Conservation (phyloP, 2,329 filamentous ascomycete species). For the Neurospora sp. region DNA sequence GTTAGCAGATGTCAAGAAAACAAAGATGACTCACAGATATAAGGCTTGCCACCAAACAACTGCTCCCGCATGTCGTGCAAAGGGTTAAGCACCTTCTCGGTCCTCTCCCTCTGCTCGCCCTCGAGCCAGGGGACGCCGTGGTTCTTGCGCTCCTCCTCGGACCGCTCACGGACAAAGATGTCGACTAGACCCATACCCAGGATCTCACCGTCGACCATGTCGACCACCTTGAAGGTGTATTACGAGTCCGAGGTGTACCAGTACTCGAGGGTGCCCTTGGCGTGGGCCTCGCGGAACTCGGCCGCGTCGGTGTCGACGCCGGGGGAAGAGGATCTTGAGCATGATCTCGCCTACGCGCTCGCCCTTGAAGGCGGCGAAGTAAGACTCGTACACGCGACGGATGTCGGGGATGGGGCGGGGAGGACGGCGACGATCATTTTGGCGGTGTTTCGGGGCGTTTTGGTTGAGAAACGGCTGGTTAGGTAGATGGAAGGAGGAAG, state of each 20-base stretch:
- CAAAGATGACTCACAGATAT: conserved; percentile 30
- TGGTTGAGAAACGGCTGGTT: not conserved
- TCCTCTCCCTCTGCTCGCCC: conserved; percentile 31
- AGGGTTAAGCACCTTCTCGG: conserved; percentile 31
- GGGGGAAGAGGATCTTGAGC: conserved; percentile 33
- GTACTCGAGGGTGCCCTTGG: conserved; percentile 29
- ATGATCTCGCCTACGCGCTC: conserved; percentile 31
- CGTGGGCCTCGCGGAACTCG: conserved; percentile 33
- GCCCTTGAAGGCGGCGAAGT: conserved; percentile 34
- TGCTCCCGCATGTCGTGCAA: conserved; percentile 32
- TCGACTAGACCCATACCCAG: conserved; percentile 39
- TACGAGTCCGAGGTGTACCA: conserved; percentile 26
- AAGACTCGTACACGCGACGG: conserved; percentile 33
- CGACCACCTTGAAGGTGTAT: conserved; percentile 38
- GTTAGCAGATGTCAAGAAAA: not conserved
- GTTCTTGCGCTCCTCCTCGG: conserved; percentile 31
- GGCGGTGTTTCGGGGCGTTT: not conserved
- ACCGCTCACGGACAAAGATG: conserved; percentile 27
- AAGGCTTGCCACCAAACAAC: conserved; percentile 28
- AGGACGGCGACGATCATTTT: conserved; percentile 31
- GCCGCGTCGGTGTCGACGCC: conserved; percentile 21
- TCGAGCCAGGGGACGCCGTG: conserved; percentile 35
- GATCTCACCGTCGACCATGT: conserved; percentile 31
- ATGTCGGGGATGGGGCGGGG: conserved; percentile 37
- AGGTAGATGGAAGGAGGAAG: not conserved